These are phyloP conservation scores for Solanum aculeatissimum DNA, from an alignment of 305 asterid species.

Conservation along the genomic window DNA sequence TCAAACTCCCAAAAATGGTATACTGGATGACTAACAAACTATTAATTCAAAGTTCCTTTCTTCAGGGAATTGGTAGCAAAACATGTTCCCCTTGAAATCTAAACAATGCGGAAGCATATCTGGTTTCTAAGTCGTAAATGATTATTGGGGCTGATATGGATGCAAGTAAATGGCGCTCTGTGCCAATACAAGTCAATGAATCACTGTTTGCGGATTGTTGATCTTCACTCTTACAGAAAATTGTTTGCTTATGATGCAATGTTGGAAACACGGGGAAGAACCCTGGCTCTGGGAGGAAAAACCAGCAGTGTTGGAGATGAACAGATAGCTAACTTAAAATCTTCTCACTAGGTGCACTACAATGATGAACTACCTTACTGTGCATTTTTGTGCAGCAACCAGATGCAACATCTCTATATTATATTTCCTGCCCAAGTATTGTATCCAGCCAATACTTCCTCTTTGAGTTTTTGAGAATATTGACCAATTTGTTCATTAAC, in stretches of 20 bases:
- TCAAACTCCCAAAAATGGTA: constrained; percentile 27
- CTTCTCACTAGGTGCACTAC: not conserved
- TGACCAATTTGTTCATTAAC: not conserved
- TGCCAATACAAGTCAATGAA: not conserved
- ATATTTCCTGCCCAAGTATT: not conserved
- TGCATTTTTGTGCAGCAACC: not conserved
- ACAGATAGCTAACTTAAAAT: not conserved
- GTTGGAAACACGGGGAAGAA: not conserved
- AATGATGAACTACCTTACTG: not conserved
- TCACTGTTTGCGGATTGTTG: not conserved
- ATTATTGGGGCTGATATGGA: not conserved
- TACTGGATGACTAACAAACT: constrained; percentile 17
- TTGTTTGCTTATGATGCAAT: not conserved
- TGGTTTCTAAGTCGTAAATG: not conserved
- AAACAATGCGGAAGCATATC: not conserved
- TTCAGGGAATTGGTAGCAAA: not conserved
- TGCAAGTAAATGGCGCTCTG: not conserved
- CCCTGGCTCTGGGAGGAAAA: too few relatives aligned
- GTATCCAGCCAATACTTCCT: not conserved
- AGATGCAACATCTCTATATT: not conserved
- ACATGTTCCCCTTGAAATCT: not conserved
- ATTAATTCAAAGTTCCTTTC: not conserved
- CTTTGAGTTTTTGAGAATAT: not conserved
- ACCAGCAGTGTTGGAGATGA: not conserved
- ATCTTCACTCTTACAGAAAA: not conserved